These are phyloP conservation scores for Chaetomium strumarium DNA, from an alignment of 2,329 filamentous ascomycete species.

Conservation along the genomic window DNA sequence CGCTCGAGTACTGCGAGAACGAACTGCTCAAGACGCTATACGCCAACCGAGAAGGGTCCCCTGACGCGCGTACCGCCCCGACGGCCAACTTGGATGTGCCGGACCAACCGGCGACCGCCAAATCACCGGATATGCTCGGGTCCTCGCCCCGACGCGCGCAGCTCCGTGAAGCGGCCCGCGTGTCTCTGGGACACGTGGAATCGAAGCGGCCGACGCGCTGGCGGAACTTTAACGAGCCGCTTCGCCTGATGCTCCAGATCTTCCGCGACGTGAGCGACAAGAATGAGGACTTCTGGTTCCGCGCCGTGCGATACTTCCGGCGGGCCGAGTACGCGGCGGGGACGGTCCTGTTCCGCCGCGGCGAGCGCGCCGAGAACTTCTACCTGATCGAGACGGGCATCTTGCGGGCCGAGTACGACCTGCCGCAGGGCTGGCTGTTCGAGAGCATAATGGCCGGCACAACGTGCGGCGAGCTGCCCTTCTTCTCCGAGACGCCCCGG, in stretches of 20 bases:
- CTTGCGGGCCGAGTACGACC: constrained; percentile 80
- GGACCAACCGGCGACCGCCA: constrained; percentile 24
- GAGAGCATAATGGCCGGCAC: constrained; percentile 93
- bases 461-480: constrained; percentile 91
- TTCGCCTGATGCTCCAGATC: constrained; percentile 89
- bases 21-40: constrained; percentile 81
- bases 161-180: constrained; percentile 70
- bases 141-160: constrained; percentile 77
- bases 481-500: constrained; percentile 84
- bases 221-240: constrained; percentile 81
- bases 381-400: constrained; percentile 89
- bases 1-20: constrained; percentile 91
- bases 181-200: constrained; percentile 64
- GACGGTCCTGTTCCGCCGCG: constrained; percentile 69
- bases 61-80: constrained; percentile 38
- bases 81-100: constrained; percentile 47
- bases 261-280: constrained; percentile 81
- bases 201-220: constrained; percentile 59
- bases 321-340: constrained; percentile 62
- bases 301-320: constrained; percentile 67
- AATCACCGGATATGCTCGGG: constrained; percentile 43
- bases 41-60: constrained; percentile 57
- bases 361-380: constrained; percentile 74
- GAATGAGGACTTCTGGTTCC: constrained; percentile 96
- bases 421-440: constrained; percentile 81